Base-by-base conservation (phyloP, 2,329 filamentous ascomycete species). In the Monilinia vaccinii-corymbosi region DNA sequence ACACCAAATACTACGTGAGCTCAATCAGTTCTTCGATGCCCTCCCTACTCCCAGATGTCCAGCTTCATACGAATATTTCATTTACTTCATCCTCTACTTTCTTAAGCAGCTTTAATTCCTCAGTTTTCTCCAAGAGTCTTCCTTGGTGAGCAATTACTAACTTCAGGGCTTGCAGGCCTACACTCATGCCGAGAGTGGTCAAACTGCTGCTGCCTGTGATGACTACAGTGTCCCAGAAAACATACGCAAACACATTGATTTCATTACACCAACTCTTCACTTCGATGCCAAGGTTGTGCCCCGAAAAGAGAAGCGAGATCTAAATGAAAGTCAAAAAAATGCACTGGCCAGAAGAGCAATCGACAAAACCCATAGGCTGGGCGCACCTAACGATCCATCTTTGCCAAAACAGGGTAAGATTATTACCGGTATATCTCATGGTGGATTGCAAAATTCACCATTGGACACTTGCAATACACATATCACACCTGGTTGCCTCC, bases 401-500 rank as follows among this genome's bases (percentile, higher is more conserved):
- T 62, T 71, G 10, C 72, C 72, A 3, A 73, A 74, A 52, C 53
- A 67, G 23, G 70, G 69, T n/a, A 52, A 51, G 45, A 55, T 52
- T 34, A 13, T 56, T 34, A 23, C 42, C 16, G 23, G 31, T 21
- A 32, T 40, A 34, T 36, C 57, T 28, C 25, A 45, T 9, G 40
- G 32, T 31, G 32, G 18, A 5, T 23, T 46, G 36, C 21, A 48
- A 40, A 16, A 10, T 52, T 36, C 38, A 28, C 31, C 40, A 0
- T 45, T 68, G 38, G 56, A 61, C 16, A 68, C 72, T 58, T 85
- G 82, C 66, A 77, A 80, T 64, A 69, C 71, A 28, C 75, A 77
- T 63, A 81, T 84, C 63, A 83, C 79, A 0, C 80, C 80, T 0
- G 76, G 76, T 47, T 85, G 82, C 65, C 75, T 82, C 60, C 74